Percentiles rank a stretch among this genome's conserved stretches.
phyloP scores from a whole-genome alignment of 2,329 filamentous ascomycete species.

The Didymellaceae sp. region DNA sequence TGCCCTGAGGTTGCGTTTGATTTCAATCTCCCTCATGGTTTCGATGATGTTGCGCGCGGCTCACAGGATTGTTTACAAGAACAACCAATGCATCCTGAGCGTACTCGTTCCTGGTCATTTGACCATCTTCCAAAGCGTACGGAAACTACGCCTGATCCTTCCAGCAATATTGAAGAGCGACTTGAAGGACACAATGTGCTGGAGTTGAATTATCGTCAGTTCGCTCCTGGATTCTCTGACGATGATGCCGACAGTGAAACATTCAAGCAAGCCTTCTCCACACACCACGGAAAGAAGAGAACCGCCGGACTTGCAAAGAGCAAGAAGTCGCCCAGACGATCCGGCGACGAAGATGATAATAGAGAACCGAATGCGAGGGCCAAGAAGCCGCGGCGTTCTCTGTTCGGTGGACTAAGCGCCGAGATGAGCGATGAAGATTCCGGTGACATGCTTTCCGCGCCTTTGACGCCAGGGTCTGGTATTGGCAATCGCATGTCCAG shows the following conservation, averaged over 20 bases:
- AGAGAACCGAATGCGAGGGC: conserved; percentile 3
- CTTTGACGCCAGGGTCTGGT: background rate
- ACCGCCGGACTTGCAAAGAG: background rate
- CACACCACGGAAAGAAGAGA: conserved; percentile 3
- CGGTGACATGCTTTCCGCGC: background rate
- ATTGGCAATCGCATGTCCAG: conserved; percentile 23
- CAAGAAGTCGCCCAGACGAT: conserved; percentile 21
- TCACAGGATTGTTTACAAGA: no score
- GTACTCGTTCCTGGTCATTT: no score
- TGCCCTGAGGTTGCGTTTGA: conserved; percentile 16
- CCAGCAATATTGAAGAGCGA: no score
- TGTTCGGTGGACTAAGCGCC: conserved; percentile 21
- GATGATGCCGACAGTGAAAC: conserved; percentile 20
- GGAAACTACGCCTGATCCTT: no score
- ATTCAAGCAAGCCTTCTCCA: conserved; percentile 15
- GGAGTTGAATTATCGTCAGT: background rate
- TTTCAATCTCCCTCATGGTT: conserved; percentile 19
- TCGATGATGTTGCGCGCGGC: no score
- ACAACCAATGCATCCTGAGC: no score
- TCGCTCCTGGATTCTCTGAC: conserved; percentile 22
- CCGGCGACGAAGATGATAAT: background rate
- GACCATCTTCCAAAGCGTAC: no score
- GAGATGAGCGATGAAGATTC: background rate
- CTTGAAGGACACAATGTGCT: background rate
- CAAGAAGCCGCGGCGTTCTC: conserved; percentile 25